Conservation (phyloP, 768 basidiomycete genomes). For the Termitomyces sp. region DNA sequence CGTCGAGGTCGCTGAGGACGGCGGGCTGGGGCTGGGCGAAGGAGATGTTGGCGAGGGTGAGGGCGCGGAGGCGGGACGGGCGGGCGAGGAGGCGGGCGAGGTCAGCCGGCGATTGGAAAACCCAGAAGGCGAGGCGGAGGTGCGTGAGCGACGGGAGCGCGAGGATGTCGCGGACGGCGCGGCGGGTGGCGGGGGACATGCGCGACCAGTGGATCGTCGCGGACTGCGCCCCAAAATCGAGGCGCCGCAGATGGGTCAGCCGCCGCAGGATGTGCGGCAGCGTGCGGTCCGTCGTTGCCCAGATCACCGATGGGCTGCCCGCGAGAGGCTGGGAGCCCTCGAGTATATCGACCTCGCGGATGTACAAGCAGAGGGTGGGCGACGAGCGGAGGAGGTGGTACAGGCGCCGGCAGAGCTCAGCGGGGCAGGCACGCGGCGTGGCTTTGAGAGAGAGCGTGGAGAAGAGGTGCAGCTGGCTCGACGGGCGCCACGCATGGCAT, state of each 20-base stretch:
- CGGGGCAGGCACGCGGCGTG: constrained; percentile 15
- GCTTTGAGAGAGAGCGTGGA: constrained; percentile 30
- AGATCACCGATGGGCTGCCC: constrained; percentile 26
- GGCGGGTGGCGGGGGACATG: constrained; percentile 28
- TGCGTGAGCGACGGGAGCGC: constrained; percentile 29
- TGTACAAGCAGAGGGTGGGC: constrained; percentile 27
- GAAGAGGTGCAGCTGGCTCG: constrained; percentile 36
- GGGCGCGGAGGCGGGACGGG: constrained; percentile 28
- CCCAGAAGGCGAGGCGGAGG: constrained; percentile 35
- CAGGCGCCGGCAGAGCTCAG: constrained; percentile 30
- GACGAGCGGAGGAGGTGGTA: constrained; percentile 25
- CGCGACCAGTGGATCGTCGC: constrained; percentile 30
- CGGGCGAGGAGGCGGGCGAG: constrained; percentile 28
- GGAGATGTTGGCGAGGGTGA: constrained; percentile 21
- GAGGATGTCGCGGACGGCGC: constrained; percentile 31
- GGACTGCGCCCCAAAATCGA: constrained; percentile 33
- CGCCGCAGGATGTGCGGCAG: constrained; percentile 30
- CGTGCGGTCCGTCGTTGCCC: constrained; percentile 34
- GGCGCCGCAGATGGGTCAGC: constrained; percentile 30
- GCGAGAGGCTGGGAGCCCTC: constrained; percentile 29
- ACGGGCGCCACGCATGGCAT: constrained; percentile 33
- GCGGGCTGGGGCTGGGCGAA: not conserved
- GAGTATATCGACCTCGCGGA: constrained; percentile 34
- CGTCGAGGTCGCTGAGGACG: constrained; percentile 3
- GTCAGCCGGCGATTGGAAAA: constrained; percentile 30